Evolutionary conservation across 345 rosid species (phyloP).

Genomic region (Euphorbia lathyris): DNA sequence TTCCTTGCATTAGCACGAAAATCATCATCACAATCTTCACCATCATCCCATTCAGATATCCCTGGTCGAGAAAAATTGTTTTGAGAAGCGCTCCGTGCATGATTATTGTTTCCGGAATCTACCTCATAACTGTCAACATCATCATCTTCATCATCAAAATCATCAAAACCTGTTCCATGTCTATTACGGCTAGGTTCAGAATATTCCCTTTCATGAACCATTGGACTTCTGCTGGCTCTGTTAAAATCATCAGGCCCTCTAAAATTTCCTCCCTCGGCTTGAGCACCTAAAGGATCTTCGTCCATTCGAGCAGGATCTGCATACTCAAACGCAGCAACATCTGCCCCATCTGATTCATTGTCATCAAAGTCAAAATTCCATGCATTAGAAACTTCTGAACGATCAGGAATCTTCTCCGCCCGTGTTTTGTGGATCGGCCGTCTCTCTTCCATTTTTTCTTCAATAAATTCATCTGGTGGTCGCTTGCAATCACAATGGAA

Average conservation of each 20-base stretch:
- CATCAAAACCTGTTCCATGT: conserved; percentile 73
- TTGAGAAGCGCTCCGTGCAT: conserved; percentile 32
- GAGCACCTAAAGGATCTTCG: conserved; percentile 26
- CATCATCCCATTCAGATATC: conserved; percentile 43
- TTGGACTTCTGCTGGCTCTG: conserved; percentile 27
- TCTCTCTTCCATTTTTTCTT: conserved; percentile 53
- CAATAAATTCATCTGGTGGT: conserved; percentile 67
- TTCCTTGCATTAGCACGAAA: conserved; percentile 23
- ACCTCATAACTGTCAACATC: conserved; percentile 83
- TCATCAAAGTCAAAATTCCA: conserved; percentile 99
- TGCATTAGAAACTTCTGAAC: conserved; percentile 69
- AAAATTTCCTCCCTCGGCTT: conserved; percentile 31
- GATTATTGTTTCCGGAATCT: conserved; percentile 40
- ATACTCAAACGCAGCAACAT: conserved; percentile 87
- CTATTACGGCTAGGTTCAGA: conserved; percentile 36
- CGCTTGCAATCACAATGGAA: conserved; percentile 98
- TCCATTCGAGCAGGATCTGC: conserved; percentile 55
- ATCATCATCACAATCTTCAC: conserved; percentile 23
- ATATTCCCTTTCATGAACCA: conserved; percentile 35
- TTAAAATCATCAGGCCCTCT: conserved; percentile 36
- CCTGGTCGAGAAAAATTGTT: conserved; percentile 44
- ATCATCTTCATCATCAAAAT: conserved; percentile 91
- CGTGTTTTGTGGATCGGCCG: conserved; percentile 41
- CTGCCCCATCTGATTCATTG: conserved; percentile 96
- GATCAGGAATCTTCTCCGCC: conserved; percentile 39